These are phyloP conservation scores for Bothriochloa decipiens DNA, from an alignment of 176 grass and related monocot species.

Conservation along the genomic window DNA sequence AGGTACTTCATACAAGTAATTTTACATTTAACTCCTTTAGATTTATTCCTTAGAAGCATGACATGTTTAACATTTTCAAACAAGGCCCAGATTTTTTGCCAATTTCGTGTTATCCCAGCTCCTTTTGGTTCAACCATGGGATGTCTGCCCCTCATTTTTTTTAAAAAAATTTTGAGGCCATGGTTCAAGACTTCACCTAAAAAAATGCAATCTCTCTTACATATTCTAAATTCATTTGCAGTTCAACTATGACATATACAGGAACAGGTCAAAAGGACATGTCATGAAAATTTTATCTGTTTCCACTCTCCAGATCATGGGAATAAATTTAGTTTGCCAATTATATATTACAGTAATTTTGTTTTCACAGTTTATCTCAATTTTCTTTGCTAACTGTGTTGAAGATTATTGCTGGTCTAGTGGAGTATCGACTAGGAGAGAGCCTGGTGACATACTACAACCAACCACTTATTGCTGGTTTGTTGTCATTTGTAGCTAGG, in stretches of 20 bases:
- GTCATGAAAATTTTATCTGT: background rate
- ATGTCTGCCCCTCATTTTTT: background rate
- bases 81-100: background rate
- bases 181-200: background rate
- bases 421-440: slow-evolving; percentile 91
- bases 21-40: background rate
- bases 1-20: background rate
- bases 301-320: background rate
- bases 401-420: slow-evolving; percentile 88
- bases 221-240: slow-evolving; percentile 1
- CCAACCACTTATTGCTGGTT: slow-evolving; percentile 75
- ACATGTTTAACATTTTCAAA: background rate
- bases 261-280: background rate
- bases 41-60: background rate
- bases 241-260: background rate
- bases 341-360: background rate
- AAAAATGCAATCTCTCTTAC: background rate
- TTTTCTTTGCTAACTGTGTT: slow-evolving; percentile 42
- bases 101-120: slow-evolving; percentile 10
- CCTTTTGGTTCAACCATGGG: background rate
- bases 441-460: slow-evolving; percentile 75
- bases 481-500: slow-evolving; percentile 84
- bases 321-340: background rate
- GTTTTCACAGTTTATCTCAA: slow-evolving; percentile 2
- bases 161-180: background rate